Base-by-base conservation (phyloP, 1,284 basidiomycete genomes). In the Schizophyllum amplum region DNA sequence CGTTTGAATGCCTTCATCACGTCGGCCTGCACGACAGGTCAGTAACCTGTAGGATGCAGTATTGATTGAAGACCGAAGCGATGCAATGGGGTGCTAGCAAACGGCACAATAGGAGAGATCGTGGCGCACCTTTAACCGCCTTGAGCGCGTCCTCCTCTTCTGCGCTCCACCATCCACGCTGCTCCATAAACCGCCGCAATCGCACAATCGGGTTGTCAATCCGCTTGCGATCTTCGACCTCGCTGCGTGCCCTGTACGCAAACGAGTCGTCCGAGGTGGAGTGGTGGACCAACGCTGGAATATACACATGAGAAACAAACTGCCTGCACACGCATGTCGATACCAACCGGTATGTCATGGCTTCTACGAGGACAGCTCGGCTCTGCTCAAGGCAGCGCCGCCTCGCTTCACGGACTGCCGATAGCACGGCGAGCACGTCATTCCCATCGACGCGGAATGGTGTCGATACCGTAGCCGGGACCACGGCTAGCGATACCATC, bases 231-330 rank as follows among this genome's bases (percentile, higher is more conserved):
- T 92, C 86, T 69, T 94, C 88, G 22, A 95, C 93, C 67, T 94
- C 93, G 59, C 89, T 82, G 9, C 87, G 80, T 1, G 89, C 79
- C 46, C 92, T 83, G 71, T 97, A 97, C 24, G 92, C 92, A 65
- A 90, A 92, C 17, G 92, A 94, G 70, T 97, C 94, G 68, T 97
- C 94, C 11, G 92, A 94, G 0, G 94, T 97, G 15, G 91, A 94
- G 69, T 97, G 94, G 68, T 97, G 94, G n/a, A n/a, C 94, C 90
- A 4, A 97, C 87, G 22, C 84, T 87, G 7, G 33, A 17, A 33
- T n/a, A 53, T 42, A 25, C 55, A 50, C 57, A 58, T 61, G 20
- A 59, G 59, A 59, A 48, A 53, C 42, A 49, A 13, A 33, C 22
- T 54, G 53, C 42, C 15, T 50, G 51, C 24, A 58, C 5, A 53